Evolutionary conservation across 2,329 filamentous ascomycete genomes (phyloP).

Genomic region (Pseudodiploospora longispora): DNA sequence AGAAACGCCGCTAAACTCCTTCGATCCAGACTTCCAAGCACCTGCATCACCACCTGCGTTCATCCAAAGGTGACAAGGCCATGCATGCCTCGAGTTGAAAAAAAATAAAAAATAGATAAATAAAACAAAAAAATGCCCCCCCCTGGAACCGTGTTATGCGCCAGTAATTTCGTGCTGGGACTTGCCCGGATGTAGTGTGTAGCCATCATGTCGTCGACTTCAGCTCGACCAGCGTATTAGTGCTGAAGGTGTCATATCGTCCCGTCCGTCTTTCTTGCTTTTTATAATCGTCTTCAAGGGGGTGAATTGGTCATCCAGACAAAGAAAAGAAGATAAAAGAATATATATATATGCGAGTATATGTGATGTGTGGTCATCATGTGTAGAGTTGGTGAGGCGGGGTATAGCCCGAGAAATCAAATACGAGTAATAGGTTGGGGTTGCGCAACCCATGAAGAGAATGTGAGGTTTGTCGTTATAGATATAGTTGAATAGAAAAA

Average conservation of each 20-base stretch:
- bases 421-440: no score
- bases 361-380: no score
- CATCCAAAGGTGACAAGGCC: no score
- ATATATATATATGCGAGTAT: no score
- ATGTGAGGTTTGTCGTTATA: no score
- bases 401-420: no score
- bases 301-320: conserved; percentile 5
- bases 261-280: conserved; percentile 5
- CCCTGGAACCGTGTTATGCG: conserved; percentile 7
- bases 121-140: conserved; percentile 6
- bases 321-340: conserved; percentile 5
- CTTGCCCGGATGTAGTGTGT: conserved; percentile 7
- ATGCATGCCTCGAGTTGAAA: neutral
- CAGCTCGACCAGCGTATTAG: conserved; percentile 11
- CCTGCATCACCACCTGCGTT: no score
- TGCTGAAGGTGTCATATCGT: conserved; percentile 9
- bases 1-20: conserved; percentile 9
- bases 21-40: neutral
- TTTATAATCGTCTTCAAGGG: conserved; percentile 3
- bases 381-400: no score
- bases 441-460: no score
- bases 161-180: conserved; percentile 9
- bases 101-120: conserved; percentile 1
- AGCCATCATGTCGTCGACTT: conserved; percentile 10
- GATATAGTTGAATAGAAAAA: neutral